Conservation (phyloP, 2,329 filamentous ascomycete species). For the Calonectria hawksworthii region DNA sequence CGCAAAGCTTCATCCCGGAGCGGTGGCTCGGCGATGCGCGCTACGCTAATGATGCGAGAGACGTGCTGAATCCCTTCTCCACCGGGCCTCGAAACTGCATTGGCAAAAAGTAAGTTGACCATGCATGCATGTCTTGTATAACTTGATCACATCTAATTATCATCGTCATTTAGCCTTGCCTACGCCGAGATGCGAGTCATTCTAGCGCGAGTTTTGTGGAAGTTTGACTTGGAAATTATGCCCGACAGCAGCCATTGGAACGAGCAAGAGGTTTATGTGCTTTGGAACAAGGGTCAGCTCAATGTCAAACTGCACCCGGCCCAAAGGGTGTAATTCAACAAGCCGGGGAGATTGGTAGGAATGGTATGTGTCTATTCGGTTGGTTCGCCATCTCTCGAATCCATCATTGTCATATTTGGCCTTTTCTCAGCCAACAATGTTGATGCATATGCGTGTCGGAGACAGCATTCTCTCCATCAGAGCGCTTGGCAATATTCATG, state of each 20-base stretch:
- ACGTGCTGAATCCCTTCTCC: not conserved
- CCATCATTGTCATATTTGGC: not conserved
- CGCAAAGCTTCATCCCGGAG: not conserved
- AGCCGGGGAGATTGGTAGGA: not conserved
- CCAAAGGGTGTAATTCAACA: not conserved
- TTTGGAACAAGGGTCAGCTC: not conserved
- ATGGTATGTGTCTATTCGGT: not conserved
- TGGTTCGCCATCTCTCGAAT: not conserved
- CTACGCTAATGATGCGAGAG: not conserved
- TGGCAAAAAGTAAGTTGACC: not conserved
- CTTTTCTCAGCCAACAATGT: not conserved
- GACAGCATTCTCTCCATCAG: too few species aligned
- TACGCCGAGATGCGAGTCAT: not conserved
- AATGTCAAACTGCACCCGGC: not conserved
- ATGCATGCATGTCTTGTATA: not conserved
- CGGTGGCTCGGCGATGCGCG: not conserved
- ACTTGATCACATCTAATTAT: not conserved
- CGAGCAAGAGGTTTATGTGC: not conserved
- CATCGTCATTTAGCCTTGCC: not conserved
- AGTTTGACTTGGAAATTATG: not conserved
- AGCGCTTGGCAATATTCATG: not conserved
- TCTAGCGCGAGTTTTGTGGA: not conserved
- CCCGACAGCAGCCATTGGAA: not conserved
- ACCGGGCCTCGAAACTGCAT: constrained; percentile 5
- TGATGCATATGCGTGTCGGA: too few species aligned